Conservation (phyloP, 2,329 filamentous ascomycete genomes). For the Microthyrium microscopicum region DNA sequence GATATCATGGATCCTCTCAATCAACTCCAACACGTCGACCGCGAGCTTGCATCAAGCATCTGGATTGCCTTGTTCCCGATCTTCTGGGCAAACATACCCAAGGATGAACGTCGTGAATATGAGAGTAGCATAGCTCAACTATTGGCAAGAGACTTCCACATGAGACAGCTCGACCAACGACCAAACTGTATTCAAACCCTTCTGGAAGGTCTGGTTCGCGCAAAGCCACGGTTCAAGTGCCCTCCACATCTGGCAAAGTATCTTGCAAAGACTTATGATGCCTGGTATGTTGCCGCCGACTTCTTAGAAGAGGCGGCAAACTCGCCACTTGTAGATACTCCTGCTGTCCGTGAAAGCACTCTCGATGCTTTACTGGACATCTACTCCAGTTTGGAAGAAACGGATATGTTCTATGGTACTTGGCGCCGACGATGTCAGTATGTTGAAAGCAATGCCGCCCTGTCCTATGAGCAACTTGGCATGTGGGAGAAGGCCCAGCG, state of each 20-base stretch:
- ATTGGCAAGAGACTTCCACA: slow-evolving; percentile 89
- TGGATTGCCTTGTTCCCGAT: slow-evolving; percentile 88
- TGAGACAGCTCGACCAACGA: slow-evolving; percentile 80
- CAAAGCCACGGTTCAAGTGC: slow-evolving; percentile 76
- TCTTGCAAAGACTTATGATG: slow-evolving; percentile 81
- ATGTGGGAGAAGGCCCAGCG: slow-evolving; percentile 99
- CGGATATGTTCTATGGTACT: slow-evolving; percentile 93
- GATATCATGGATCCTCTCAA: slow-evolving; percentile 81
- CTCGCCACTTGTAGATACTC: slow-evolving; percentile 67
- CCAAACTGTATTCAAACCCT: slow-evolving; percentile 92
- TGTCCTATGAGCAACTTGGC: slow-evolving; percentile 96
- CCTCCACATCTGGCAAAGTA: slow-evolving; percentile 95
- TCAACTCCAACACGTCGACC: slow-evolving; percentile 83
- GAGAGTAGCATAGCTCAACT: slow-evolving; percentile 83
- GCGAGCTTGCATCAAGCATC: slow-evolving; percentile 65
- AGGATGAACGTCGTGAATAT: slow-evolving; percentile 77
- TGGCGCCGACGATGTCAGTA: slow-evolving; percentile 93
- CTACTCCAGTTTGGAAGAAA: slow-evolving; percentile 79
- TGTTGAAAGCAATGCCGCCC: slow-evolving; percentile 88
- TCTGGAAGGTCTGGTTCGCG: slow-evolving; percentile 69
- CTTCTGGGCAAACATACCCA: slow-evolving; percentile 76
- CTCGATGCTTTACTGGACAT: slow-evolving; percentile 89
- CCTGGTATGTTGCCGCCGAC: slow-evolving; percentile 87
- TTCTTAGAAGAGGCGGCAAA: slow-evolving; percentile 84
- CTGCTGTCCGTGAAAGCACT: slow-evolving; percentile 78